Evolutionary conservation across 768 basidiomycete species (phyloP).

Genomic region (Cubamyces lactineus): DNA sequence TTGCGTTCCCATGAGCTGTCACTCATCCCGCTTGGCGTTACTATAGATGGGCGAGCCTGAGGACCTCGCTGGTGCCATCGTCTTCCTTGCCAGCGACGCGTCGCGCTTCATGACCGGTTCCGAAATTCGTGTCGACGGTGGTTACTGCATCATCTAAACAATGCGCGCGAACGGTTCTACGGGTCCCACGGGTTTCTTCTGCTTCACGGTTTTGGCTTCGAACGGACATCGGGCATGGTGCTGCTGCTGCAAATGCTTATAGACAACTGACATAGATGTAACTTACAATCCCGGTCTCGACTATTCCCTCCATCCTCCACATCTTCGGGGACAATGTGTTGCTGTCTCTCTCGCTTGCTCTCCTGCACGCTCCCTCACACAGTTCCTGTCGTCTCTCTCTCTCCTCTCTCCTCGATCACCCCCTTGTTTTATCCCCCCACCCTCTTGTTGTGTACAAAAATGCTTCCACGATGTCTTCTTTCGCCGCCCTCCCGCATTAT

Average conservation of each 20-base stretch:
- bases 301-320: not conserved
- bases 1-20: not conserved
- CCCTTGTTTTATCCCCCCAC: too few species aligned
- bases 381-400: not conserved
- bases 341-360: constrained; percentile 14
- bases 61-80: constrained; percentile 87
- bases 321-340: constrained; percentile 23
- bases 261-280: constrained; percentile 23
- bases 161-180: not conserved
- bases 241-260: constrained; percentile 10
- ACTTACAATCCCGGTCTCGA: constrained; percentile 11
- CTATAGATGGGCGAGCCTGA: constrained; percentile 87
- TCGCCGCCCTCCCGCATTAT: not conserved
- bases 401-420: too few species aligned
- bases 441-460: constrained; percentile 5
- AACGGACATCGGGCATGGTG: constrained; percentile 8
- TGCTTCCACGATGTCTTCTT: too few species aligned
- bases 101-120: constrained; percentile 89
- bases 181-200: not conserved
- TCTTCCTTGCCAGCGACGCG: constrained; percentile 90
- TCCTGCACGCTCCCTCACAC: not conserved
- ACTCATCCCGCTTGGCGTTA: not conserved
- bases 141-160: constrained; percentile 71
- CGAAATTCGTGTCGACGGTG: constrained; percentile 86
- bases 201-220: constrained; percentile 1